phyloP scores from a whole-genome alignment of 805 yeast species.

The Metschnikowia hibisci region DNA sequence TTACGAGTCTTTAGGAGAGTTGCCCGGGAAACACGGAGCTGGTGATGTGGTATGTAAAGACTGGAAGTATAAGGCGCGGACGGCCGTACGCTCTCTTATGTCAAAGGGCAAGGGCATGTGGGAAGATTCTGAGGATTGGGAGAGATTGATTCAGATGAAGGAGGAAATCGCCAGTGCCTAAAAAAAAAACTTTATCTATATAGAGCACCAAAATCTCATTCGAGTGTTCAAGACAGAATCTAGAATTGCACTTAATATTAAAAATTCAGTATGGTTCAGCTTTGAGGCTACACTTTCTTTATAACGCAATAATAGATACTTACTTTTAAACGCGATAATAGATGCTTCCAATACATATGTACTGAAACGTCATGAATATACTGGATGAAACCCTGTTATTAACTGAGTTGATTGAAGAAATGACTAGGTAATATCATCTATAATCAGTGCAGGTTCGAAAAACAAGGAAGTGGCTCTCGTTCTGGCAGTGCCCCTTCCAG shows the following conservation, averaged over 20 bases:
- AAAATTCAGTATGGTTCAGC: too few relatives aligned
- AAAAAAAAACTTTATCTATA: background rate
- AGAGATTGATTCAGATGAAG: slow-evolving; percentile 51
- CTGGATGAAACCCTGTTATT: background rate
- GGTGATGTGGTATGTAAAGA: slow-evolving; percentile 86
- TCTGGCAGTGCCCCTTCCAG: slow-evolving; percentile 8
- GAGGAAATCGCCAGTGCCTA: slow-evolving; percentile 30
- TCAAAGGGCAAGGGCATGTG: slow-evolving; percentile 75
- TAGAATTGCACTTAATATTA: too few relatives aligned
- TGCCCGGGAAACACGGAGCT: slow-evolving; percentile 73
- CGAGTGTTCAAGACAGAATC: too few relatives aligned
- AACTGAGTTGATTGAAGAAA: background rate
- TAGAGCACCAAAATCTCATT: background rate
- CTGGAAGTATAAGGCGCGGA: slow-evolving; percentile 82
- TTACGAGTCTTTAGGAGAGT: slow-evolving; percentile 81
- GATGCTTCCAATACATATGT: background rate
- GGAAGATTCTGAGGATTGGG: slow-evolving; percentile 81
- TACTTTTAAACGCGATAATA: too few relatives aligned
- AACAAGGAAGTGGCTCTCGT: slow-evolving; percentile 14
- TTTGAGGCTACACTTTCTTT: too few relatives aligned
- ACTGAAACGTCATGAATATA: background rate
- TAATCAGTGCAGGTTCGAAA: slow-evolving; percentile 16
- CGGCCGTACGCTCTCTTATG: slow-evolving; percentile 67
- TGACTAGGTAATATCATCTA: slow-evolving; percentile 13
- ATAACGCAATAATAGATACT: too few relatives aligned